Evolutionary conservation across 2,329 filamentous ascomycete genomes (phyloP).

Genomic region (Neofusicoccum cordaticola): DNA sequence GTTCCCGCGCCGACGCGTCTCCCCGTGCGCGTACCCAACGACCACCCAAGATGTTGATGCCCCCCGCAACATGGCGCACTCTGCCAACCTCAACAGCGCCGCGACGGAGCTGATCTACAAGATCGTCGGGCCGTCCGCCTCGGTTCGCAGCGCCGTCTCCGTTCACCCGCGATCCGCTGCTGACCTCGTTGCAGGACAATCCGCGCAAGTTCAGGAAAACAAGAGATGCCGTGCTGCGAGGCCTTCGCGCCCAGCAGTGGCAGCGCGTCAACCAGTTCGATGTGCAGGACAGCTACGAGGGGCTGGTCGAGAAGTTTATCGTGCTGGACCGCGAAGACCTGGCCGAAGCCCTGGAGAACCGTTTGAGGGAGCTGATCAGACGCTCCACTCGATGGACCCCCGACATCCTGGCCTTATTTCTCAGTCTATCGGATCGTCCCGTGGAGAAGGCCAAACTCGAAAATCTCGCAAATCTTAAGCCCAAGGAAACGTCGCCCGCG

Average conservation of each 20-base stretch:
- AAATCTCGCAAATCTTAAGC: constrained; percentile 57
- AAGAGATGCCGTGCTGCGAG: constrained; percentile 39
- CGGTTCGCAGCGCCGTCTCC: background rate
- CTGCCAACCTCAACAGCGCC: constrained; percentile 61
- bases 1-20: constrained; percentile 12
- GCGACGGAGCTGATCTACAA: constrained; percentile 69
- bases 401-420: constrained; percentile 73
- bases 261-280: constrained; percentile 50
- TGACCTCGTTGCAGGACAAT: constrained; percentile 22
- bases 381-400: constrained; percentile 65
- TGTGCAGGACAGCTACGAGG: constrained; percentile 39
- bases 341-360: constrained; percentile 63
- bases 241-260: constrained; percentile 41
- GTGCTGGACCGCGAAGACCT: constrained; percentile 76
- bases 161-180: background rate
- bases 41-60: constrained; percentile 3
- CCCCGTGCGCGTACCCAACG: constrained; percentile 8
- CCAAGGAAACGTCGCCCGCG: constrained; percentile 45
- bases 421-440: constrained; percentile 80
- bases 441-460: constrained; percentile 65
- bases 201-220: constrained; percentile 32
- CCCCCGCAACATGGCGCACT: constrained; percentile 64
- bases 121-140: constrained; percentile 50
- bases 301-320: constrained; percentile 79
- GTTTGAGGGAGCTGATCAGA: constrained; percentile 59